Evolutionary conservation across 148 eudicot genomes (phyloP).

Genomic region (Rhododendron kiyosumense): DNA sequence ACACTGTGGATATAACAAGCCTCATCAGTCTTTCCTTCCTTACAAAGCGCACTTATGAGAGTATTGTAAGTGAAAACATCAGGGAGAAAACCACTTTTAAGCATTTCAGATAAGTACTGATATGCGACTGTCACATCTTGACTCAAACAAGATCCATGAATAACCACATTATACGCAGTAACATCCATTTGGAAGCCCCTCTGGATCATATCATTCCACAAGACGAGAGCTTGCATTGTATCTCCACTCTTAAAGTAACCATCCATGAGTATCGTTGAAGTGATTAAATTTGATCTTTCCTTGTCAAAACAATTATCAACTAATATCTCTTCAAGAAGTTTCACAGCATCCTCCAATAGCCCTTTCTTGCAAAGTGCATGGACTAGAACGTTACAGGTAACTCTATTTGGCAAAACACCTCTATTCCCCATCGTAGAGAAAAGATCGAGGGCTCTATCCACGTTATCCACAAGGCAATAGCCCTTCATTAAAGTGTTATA

Average conservation of each 20-base stretch:
- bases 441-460: conserved; percentile 61
- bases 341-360: conserved; percentile 43
- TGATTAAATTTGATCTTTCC: conserved; percentile 28
- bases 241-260: conserved; percentile 53
- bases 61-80: conserved; percentile 57
- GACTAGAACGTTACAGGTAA: conserved; percentile 65
- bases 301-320: conserved; percentile 28
- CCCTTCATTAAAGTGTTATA: conserved; percentile 70
- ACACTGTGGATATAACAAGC: conserved; percentile 45
- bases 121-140: conserved; percentile 37
- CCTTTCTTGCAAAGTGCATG: conserved; percentile 78
- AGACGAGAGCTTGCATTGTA: conserved; percentile 31
- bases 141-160: conserved; percentile 57
- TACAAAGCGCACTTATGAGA: conserved; percentile 47
- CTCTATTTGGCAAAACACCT: conserved; percentile 52
- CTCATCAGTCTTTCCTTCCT: conserved; percentile 40
- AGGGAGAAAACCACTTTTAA: conserved; percentile 57
- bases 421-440: conserved; percentile 45
- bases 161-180: conserved; percentile 60
- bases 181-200: conserved; percentile 35
- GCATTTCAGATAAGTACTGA: conserved; percentile 47
- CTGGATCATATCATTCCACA: conserved; percentile 34
- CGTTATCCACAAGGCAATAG: conserved; percentile 41
- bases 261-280: conserved; percentile 68
- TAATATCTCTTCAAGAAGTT: conserved; percentile 47